Evolutionary conservation across 345 rosid genomes (phyloP).

Genomic region (Lenwebbia sp.): DNA sequence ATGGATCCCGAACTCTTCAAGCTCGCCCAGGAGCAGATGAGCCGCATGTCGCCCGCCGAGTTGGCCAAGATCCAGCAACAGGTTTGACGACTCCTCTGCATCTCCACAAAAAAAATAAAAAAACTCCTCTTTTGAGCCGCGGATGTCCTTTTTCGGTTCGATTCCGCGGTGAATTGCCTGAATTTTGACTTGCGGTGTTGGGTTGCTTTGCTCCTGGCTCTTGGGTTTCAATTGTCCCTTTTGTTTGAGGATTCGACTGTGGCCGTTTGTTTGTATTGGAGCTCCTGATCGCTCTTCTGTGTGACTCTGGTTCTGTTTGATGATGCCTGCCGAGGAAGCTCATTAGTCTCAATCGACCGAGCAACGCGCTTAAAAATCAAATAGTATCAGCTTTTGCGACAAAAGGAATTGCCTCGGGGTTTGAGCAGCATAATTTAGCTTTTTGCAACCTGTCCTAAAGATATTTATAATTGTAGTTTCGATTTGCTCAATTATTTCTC

Average conservation of each 20-base stretch:
- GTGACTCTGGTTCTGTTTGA: not conserved
- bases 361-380: not conserved
- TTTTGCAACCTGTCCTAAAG: not conserved
- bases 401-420: not conserved
- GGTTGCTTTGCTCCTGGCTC: not conserved
- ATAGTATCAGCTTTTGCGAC: not conserved
- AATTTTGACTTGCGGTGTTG: not conserved
- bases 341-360: not conserved
- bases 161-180: not conserved
- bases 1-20: constrained; percentile 94
- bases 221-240: not conserved
- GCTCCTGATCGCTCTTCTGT: not conserved
- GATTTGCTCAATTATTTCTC: not conserved
- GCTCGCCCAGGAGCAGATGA: constrained; percentile 93
- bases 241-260: too few relatives aligned
- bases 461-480: not conserved
- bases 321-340: not conserved
- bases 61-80: constrained; percentile 60
- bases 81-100: constrained; percentile 6
- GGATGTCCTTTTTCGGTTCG: not conserved
- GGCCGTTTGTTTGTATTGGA: not conserved
- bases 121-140: not conserved
- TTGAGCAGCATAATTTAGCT: not conserved
- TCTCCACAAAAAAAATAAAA: too few relatives aligned
- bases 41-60: constrained; percentile 87